Conservation (phyloP, 345 rosid species). For the Euclidium syriacum region DNA sequence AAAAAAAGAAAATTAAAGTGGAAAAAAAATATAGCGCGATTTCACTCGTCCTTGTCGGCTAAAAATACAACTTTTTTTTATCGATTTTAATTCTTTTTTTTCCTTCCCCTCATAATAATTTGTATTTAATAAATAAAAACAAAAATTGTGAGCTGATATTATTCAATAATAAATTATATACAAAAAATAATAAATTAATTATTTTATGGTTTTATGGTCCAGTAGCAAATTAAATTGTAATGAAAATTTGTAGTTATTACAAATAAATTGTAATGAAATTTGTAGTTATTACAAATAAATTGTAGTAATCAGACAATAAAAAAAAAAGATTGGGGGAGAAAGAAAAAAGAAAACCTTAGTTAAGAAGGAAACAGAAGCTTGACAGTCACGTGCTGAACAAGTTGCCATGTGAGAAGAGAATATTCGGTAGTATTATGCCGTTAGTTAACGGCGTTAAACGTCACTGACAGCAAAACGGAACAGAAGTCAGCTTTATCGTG, state of each 20-base stretch:
- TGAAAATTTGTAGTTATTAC: background rate
- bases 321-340: background rate
- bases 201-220: too few relatives aligned
- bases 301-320: background rate
- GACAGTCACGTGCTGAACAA: conserved; percentile 17
- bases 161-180: too few relatives aligned
- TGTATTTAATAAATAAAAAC: too few relatives aligned
- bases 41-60: conserved; percentile 27
- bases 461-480: background rate
- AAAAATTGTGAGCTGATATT: too few relatives aligned
- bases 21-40: background rate
- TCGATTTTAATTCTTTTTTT: background rate
- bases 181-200: too few relatives aligned
- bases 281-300: background rate
- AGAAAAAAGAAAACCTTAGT: conserved; percentile 9
- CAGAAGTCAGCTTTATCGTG: too few relatives aligned
- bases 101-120: too few relatives aligned
- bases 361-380: conserved; percentile 23
- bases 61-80: background rate
- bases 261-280: too few relatives aligned
- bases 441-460: conserved; percentile 17
- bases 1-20: background rate
- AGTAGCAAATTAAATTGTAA: too few relatives aligned
- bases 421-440: conserved; percentile 19
- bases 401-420: conserved; percentile 28